phyloP scores from a whole-genome alignment of 768 basidiomycete genomes.

The Leccinum barrowsii region DNA sequence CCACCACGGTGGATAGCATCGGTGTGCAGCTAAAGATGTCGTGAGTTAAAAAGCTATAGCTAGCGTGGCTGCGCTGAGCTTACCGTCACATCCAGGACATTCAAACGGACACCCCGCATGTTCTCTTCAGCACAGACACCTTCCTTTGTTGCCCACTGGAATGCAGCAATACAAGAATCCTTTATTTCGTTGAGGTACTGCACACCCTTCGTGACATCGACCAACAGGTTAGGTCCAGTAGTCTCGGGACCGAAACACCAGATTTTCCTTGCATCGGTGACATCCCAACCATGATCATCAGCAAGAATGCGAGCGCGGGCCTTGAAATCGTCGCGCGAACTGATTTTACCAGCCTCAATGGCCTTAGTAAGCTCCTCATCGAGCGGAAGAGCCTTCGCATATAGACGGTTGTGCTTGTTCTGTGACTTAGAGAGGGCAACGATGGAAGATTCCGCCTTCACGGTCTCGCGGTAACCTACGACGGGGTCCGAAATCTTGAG shows the following conservation, averaged over 20 bases:
- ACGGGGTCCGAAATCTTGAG: slow-evolving; percentile 98
- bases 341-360: slow-evolving; percentile 85
- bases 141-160: slow-evolving; percentile 99
- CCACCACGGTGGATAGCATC: slow-evolving; percentile 99
- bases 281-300: slow-evolving; percentile 97
- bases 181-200: slow-evolving; percentile 99
- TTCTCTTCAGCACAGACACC: slow-evolving; percentile 96
- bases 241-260: slow-evolving; percentile 99
- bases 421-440: slow-evolving; percentile 98
- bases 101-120: slow-evolving; percentile 97
- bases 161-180: slow-evolving; percentile 97
- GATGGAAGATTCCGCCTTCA: slow-evolving; percentile 92
- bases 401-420: slow-evolving; percentile 99
- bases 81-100: slow-evolving; percentile 94
- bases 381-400: slow-evolving; percentile 87
- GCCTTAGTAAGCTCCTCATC: slow-evolving; percentile 93
- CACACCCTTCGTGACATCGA: slow-evolving; percentile 98
- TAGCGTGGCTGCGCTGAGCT: slow-evolving; percentile 25
- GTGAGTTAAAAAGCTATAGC: not conserved
- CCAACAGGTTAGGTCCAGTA: slow-evolving; percentile 93
- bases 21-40: slow-evolving; percentile 70
- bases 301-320: slow-evolving; percentile 91
- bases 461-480: slow-evolving; percentile 97
- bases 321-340: slow-evolving; percentile 96
- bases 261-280: slow-evolving; percentile 98